Conservation (phyloP, 2,329 filamentous ascomycete species). For the Fusarium floridanum region DNA sequence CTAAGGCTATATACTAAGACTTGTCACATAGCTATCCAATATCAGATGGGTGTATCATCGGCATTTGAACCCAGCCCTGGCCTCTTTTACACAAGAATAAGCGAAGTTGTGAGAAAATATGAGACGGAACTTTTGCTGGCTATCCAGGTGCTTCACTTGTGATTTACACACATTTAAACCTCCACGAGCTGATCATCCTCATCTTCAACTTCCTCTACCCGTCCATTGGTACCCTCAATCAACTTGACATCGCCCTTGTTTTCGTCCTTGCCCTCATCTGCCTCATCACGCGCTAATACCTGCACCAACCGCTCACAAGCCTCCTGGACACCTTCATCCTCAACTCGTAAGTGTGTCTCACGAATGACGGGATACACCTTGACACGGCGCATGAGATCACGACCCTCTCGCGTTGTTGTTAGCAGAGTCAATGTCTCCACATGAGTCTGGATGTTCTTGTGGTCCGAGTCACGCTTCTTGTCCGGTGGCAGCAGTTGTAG, state of each 20-base stretch:
- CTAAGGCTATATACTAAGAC: no score
- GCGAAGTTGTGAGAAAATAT: no score
- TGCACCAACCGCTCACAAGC: slow-evolving; percentile 92
- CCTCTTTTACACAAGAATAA: no score
- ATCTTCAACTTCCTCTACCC: slow-evolving; percentile 60
- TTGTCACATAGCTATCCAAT: no score
- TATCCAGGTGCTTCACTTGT: not conserved
- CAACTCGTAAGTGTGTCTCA: slow-evolving; percentile 83
- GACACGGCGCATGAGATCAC: slow-evolving; percentile 79
- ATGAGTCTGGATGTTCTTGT: slow-evolving; percentile 84
- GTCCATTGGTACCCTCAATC: slow-evolving; percentile 56
- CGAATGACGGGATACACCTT: slow-evolving; percentile 92
- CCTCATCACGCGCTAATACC: slow-evolving; percentile 86
- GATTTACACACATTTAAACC: slow-evolving; percentile 55
- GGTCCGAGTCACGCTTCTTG: slow-evolving; percentile 85
- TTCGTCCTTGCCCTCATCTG: slow-evolving; percentile 53
- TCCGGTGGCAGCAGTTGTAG: slow-evolving; percentile 90
- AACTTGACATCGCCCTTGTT: slow-evolving; percentile 55
- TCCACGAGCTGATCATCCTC: slow-evolving; percentile 69
- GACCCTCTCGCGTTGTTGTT: slow-evolving; percentile 80
- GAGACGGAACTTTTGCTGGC: not conserved
- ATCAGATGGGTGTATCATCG: no score
- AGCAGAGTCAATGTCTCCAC: slow-evolving; percentile 89
- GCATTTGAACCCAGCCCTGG: no score
- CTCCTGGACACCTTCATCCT: slow-evolving; percentile 84